Conservation (phyloP, 495 filamentous ascomycete species). For the Glarea lozoyensis region DNA sequence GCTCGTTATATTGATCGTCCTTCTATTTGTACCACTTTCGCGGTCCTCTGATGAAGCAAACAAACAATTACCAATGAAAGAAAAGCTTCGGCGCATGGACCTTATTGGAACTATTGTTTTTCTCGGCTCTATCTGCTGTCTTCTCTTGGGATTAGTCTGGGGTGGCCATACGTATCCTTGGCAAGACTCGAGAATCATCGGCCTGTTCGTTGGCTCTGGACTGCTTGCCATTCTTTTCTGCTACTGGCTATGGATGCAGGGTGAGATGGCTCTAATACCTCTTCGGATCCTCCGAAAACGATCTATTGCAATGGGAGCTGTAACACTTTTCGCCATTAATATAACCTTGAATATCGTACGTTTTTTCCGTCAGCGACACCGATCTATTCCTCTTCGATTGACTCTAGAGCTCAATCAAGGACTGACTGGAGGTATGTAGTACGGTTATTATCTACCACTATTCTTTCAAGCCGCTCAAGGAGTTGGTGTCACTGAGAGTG, state of each 20-base stretch:
- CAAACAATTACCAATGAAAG: neutral
- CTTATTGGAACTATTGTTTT: conserved; percentile 58
- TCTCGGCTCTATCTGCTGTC: conserved; percentile 60
- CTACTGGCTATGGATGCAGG: conserved; percentile 48
- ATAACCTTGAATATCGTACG: too few species aligned
- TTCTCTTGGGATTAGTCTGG: conserved; percentile 81
- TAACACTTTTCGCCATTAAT: too few species aligned
- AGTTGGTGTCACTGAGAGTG: conserved; percentile 56
- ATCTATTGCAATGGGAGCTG: too few species aligned
- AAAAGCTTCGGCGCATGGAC: conserved; percentile 49
- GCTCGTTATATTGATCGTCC: conserved; percentile 49
- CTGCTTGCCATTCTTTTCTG: conserved; percentile 55
- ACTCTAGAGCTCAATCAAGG: too few species aligned
- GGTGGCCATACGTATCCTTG: conserved; percentile 65
- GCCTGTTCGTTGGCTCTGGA: conserved; percentile 58
- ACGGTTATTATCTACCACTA: conserved; percentile 65
- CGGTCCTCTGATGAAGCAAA: neutral
- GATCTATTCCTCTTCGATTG: too few species aligned
- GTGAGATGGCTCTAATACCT: conserved; percentile 65
- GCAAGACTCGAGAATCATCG: conserved; percentile 57
- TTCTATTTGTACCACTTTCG: conserved; percentile 33
- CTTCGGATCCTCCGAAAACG: too few species aligned
- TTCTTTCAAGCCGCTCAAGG: conserved; percentile 85
- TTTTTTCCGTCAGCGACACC: too few species aligned
- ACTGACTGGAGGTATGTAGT: conserved; percentile 37